phyloP scores from a whole-genome alignment of 441 rosid species.

The Heliophila coronopifolia region DNA sequence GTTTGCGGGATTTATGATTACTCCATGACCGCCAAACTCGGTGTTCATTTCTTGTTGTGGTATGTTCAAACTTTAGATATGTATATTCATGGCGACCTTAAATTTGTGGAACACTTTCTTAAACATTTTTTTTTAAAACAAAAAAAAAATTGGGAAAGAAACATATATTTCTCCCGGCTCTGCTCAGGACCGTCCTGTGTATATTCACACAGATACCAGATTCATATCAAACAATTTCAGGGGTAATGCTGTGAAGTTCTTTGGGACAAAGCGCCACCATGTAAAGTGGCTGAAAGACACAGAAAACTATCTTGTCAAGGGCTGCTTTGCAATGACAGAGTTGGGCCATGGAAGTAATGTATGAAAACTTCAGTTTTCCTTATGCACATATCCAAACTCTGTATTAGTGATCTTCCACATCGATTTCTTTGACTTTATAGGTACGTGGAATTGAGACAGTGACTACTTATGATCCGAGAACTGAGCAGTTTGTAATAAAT shows the following conservation, averaged over 20 bases:
- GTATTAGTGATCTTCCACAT: neutral
- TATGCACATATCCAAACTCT: neutral
- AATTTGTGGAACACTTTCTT: too few species aligned
- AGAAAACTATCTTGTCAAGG: slow-evolving; percentile 52
- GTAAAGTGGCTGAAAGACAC: slow-evolving; percentile 72
- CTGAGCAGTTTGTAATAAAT: slow-evolving; percentile 67
- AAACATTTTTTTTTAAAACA: too few species aligned
- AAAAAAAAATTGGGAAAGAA: too few species aligned
- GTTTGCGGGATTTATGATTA: slow-evolving; percentile 53
- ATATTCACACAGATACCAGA: too few species aligned
- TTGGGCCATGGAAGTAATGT: slow-evolving; percentile 96
- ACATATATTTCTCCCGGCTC: too few species aligned
- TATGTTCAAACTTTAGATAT: slow-evolving; percentile 10
- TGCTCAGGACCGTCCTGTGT: too few species aligned
- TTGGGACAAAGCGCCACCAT: slow-evolving; percentile 75
- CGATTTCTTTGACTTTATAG: slow-evolving; percentile 27
- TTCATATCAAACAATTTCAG: too few species aligned
- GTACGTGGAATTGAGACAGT: slow-evolving; percentile 84
- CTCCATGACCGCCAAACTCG: slow-evolving; percentile 54
- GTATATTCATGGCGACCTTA: too few species aligned
- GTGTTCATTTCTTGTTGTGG: slow-evolving; percentile 85
- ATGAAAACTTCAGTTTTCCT: slow-evolving; percentile 20
- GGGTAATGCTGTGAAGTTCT: slow-evolving; percentile 78
- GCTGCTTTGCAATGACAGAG: slow-evolving; percentile 94
- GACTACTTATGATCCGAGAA: slow-evolving; percentile 61